Evolutionary conservation across 306 rosid genomes (phyloP), one percentile per base, ranked within the genome.

Genomic region (Crotalaria pallida): DNA sequence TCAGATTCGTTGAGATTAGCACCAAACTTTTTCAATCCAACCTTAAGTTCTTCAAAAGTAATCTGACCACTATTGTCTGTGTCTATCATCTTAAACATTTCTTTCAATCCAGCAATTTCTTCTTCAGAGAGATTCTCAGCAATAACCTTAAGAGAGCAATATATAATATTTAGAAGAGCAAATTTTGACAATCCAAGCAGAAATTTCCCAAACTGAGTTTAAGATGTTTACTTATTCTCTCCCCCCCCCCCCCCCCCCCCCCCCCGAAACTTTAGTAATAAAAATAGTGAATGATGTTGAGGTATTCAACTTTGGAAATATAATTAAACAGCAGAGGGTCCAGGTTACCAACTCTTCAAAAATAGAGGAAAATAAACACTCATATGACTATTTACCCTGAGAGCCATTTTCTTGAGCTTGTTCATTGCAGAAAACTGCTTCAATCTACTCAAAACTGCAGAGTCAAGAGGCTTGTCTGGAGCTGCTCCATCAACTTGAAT

Each of bases 381-480:
- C 8, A 8, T 49, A 19, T 60, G 55, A 69, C 16, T 18, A 88
- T 90, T 61, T 81, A 93, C 98, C 81, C 94, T 88, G 7, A 90
- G 94, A 77, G 92, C 98, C 92, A 93, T 88, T 84, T 85, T 93
- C 83, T 93, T 92, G 53, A 92, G 86, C 70, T 86, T 92, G 91
- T 86, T 82, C 96, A 87, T 89, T 7, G 95, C 95, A 74, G 92
- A 79, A 73, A 92, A 89, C 80, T 88, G 96, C 72, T 89, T 89
- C 77, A 92, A 69, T 55, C 96, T 96, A 84, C 82, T 89, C 70
- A 92, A 81, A 72, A 92, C 96, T 26, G 98, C 96, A 1, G 96
- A 71, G 70, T 90, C 96, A 60, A 92, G 96, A 62, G 93, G 89
- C 80, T 86, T 89, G 78, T 92, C 98, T 33, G 91, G 89, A 63